Evolutionary conservation across 2,329 filamentous ascomycete species (phyloP), one percentile per base, ranked within the genome.

Genomic region (Hypoxylon sp.): DNA sequence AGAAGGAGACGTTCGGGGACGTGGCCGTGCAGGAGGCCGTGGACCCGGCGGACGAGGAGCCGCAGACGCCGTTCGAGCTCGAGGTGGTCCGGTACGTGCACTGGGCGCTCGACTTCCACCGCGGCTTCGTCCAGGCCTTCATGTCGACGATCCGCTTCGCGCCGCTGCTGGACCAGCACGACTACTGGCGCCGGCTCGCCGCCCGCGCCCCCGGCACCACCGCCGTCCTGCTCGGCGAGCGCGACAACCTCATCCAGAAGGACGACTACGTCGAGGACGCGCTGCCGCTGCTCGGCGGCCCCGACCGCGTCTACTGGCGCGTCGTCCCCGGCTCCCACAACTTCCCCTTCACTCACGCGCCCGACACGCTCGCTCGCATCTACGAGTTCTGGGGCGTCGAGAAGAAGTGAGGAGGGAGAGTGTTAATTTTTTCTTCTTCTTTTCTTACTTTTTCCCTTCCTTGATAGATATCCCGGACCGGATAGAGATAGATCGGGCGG

Each of bases 91-190:
- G 73, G 46, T 82, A 81, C 62, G 80, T 88, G 37, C 77, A 81
- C 58, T 88, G 85, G 85, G 84, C 85, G 75, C 74, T 86, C 6
- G 67, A 74, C 7, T 64, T 83, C 66, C 84, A 88, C 70, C 63
- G 70, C 6, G 85, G 85, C 9, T 88, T 88, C 69, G 78, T 88
- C 10, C 78, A 78, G 6, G 79, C 84, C 7, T 87, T 88, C 69
- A 82, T 86, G 76, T 83, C 80, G 45, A 83, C 81, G 42, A 77
- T 88, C 52, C 78, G 79, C 40, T 73, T 81, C 62, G 82, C 80
- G 9, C 83, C 83, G 8, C 74, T 88, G 52, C 78, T 79, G 48
- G 78, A 76, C 9, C 81, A 85, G 72, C 75, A 83, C 15, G 76
- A 76, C 17, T 76, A 75, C 26, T 88, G 83, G 82, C 68, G 68